Conservation (phyloP, 2,329 filamentous ascomycete species). For the Salinomyces thailandicus region DNA sequence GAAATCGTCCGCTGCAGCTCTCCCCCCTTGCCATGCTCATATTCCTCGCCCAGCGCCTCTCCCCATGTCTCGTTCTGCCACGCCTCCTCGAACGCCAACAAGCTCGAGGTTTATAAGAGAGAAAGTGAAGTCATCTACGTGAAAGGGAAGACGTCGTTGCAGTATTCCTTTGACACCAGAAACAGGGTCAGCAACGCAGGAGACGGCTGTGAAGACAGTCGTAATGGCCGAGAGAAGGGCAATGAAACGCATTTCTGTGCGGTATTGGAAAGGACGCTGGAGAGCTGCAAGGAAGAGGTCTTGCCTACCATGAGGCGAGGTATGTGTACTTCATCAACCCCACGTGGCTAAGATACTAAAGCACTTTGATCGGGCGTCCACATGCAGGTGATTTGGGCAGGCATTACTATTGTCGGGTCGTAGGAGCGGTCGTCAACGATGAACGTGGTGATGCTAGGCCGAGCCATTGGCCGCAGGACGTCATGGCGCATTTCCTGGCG, state of each 20-base stretch:
- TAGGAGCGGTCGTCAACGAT: neutral
- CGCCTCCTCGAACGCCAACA: slow-evolving; percentile 13
- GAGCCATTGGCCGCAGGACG: neutral
- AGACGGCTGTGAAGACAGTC: neutral
- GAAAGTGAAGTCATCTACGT: slow-evolving; percentile 8
- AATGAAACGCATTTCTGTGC: neutral
- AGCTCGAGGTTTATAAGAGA: slow-evolving; percentile 1
- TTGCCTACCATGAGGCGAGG: neutral
- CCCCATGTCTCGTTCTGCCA: slow-evolving; percentile 13
- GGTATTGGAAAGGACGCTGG: neutral
- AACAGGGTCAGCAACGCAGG: slow-evolving; percentile 4
- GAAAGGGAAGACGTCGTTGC: slow-evolving; percentile 8
- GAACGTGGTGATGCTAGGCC: neutral
- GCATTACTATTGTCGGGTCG: neutral
- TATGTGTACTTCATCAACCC: neutral
- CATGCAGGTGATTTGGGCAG: neutral
- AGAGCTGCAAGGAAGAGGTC: neutral
- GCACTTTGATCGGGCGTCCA: neutral
- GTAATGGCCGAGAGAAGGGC: neutral
- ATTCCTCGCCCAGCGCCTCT: slow-evolving; percentile 5
- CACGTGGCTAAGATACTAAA: neutral
- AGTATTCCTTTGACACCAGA: slow-evolving; percentile 10
- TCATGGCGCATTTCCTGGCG: neutral
- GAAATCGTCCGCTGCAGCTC: slow-evolving; percentile 8
- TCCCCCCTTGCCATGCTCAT: neutral